Conservation (phyloP, 2,329 filamentous ascomycete genomes). For the Claviceps arundinis region DNA sequence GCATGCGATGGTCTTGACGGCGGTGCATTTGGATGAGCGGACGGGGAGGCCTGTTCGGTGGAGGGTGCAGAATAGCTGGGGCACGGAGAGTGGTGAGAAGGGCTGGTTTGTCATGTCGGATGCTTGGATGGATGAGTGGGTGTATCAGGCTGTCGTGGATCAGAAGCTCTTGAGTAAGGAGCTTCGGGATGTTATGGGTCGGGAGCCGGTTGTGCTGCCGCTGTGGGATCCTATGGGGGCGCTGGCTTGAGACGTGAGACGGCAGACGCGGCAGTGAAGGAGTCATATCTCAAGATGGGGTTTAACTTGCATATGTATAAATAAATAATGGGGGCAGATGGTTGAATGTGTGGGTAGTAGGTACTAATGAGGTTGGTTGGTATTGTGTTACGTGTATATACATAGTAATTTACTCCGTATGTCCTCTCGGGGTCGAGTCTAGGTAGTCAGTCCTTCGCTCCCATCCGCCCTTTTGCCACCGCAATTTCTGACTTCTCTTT, state of each 20-base stretch:
- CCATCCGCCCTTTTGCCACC: too few relatives aligned
- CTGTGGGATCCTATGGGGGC: slow-evolving; percentile 74
- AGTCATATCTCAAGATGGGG: too few relatives aligned
- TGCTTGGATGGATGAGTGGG: slow-evolving; percentile 65
- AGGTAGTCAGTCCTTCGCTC: too few relatives aligned
- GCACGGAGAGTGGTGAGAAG: slow-evolving; percentile 48
- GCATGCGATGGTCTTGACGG: slow-evolving; percentile 84
- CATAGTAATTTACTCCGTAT: too few relatives aligned
- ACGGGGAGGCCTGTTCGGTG: slow-evolving; percentile 55
- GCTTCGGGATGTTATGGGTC: slow-evolving; percentile 55
- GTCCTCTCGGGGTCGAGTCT: too few relatives aligned
- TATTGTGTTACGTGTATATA: too few relatives aligned
- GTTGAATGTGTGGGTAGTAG: too few relatives aligned
- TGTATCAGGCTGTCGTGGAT: slow-evolving; percentile 78
- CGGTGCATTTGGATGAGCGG: slow-evolving; percentile 59
- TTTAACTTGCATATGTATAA: too few relatives aligned
- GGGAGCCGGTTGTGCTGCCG: slow-evolving; percentile 57
- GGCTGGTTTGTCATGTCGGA: slow-evolving; percentile 90
- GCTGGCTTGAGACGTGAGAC: slow-evolving; percentile 35
- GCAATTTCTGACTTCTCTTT: too few relatives aligned
- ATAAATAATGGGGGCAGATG: too few relatives aligned
- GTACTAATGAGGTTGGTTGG: too few relatives aligned
- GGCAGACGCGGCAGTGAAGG: too few relatives aligned
- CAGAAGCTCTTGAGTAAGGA: slow-evolving; percentile 51
- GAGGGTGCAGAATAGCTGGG: slow-evolving; percentile 85